Evolutionary conservation across 192 early-diverging fungal genomes (phyloP), one percentile per base, ranked within the genome.

Genomic region (Funneliformis geosporum): DNA sequence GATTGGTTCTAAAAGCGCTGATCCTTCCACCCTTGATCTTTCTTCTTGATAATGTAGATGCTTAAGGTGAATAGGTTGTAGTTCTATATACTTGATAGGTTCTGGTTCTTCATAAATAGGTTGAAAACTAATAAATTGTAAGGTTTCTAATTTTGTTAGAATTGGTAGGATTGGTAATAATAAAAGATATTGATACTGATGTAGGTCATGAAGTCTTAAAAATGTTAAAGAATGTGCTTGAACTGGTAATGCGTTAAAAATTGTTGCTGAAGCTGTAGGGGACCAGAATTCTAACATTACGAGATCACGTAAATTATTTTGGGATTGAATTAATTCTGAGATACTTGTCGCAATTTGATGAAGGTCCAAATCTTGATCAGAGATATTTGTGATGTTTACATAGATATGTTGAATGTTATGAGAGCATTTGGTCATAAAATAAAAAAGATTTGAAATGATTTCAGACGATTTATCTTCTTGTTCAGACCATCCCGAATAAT

Each of bases 331-430:
- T 47, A 72, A 47, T 11, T 46, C 11, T 14, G n/a, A 21, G 5
- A 72, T 40, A 72, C 70, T 72, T 50, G 28, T 4, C 14, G 44
- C 70, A 27, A 72, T 47, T 47, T 47, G 43, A 10, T 14, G 8
- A 21, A 72, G 27, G 14, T 72, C 44, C 3, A n/a, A 9, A 47
- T 72, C 44, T 47, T 44, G 18, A 5, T 46, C 43, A 47, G 40
- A 43, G 4, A 47, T 14, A 47, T 47, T 44, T 28, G 70, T 47
- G 7, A 72, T 72, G 47, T 47, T 72, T 27, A 72, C 27, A 72
- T 72, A 72, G 47, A 72, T 44, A 72, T 72, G 21, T 72, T 72
- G 40, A 47, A 72, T 72, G 47, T 72, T 72, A 72, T 14, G 44
- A 47, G 70, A 47, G 11, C 44, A 27, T 25, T 72, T 18, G 14